Evolutionary conservation across 2,329 filamentous ascomycete genomes (phyloP).

Genomic region (Fusarium pseudoanthophilum): DNA sequence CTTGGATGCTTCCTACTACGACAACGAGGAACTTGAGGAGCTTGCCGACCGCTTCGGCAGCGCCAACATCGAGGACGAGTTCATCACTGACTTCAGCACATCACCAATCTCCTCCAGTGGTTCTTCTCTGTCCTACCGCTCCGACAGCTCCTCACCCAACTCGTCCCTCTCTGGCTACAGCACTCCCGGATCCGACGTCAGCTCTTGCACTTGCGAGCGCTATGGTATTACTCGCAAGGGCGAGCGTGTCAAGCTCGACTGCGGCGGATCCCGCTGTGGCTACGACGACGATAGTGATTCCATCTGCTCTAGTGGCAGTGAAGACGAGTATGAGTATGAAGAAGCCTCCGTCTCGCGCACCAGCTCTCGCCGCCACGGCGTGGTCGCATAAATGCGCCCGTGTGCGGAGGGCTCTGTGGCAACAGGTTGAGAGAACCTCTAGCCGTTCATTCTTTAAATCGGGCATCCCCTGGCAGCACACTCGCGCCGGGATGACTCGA

Average conservation of each 20-base stretch:
- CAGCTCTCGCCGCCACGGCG: slow-evolving; percentile 71
- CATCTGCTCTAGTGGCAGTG: slow-evolving; percentile 74
- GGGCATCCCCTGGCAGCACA: slow-evolving; percentile 41
- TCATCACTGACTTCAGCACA: slow-evolving; percentile 64
- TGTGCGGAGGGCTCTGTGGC: slow-evolving; percentile 39
- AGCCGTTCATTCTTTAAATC: slow-evolving; percentile 51
- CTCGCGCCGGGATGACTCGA: slow-evolving; percentile 46
- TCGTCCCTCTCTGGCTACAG: slow-evolving; percentile 82
- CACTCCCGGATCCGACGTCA: slow-evolving; percentile 79
- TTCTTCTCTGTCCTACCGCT: slow-evolving; percentile 77
- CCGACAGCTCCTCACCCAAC: slow-evolving; percentile 78
- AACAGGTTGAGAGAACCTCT: slow-evolving; percentile 45
- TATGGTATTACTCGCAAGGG: slow-evolving; percentile 96
- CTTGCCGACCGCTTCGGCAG: slow-evolving; percentile 79
- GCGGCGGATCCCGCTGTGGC: slow-evolving; percentile 87
- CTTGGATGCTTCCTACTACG: slow-evolving; percentile 81
- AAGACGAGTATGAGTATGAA: slow-evolving; percentile 65
- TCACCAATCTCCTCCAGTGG: slow-evolving; percentile 74
- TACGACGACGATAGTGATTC: slow-evolving; percentile 75
- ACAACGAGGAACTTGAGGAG: slow-evolving; percentile 78
- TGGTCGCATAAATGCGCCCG: slow-evolving; percentile 56
- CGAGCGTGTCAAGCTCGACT: slow-evolving; percentile 95
- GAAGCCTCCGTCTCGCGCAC: slow-evolving; percentile 59
- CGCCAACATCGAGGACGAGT: slow-evolving; percentile 67
- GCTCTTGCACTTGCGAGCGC: slow-evolving; percentile 90